A percentile compares a stretch with the other conserved stretches of the same genome.
These are phyloP conservation scores for Fusarium pininemorale DNA, from an alignment of 2,329 filamentous ascomycete species.

Conservation along the genomic window DNA sequence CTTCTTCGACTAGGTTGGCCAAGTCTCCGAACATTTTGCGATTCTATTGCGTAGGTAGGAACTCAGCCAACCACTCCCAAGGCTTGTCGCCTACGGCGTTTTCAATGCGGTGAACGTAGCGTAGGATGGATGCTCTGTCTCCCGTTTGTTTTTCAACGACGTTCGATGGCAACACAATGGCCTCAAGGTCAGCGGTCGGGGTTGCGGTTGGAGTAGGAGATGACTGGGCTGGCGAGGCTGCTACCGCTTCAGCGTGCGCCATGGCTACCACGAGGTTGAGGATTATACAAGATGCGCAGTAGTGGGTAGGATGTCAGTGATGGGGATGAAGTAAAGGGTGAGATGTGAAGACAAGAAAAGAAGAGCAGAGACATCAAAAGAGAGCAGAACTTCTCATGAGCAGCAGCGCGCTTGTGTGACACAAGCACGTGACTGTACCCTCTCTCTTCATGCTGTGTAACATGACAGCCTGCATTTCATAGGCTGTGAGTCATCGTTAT, in stretches of 20 bases:
- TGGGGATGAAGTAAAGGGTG: background rate
- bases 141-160: background rate
- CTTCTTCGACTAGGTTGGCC: background rate
- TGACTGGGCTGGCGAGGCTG: background rate
- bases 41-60: background rate
- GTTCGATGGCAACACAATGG: background rate
- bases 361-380: background rate
- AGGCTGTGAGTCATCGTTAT: background rate
- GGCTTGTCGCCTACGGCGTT: background rate
- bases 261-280: background rate
- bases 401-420: background rate
- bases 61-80: conserved; percentile 6
- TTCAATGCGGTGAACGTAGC: background rate
- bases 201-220: background rate
- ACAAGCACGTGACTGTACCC: background rate
- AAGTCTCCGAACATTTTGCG: background rate
- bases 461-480: background rate
- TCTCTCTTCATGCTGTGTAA: background rate
- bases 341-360: background rate
- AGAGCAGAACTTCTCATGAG: background rate
- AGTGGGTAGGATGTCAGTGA: background rate
- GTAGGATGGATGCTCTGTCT: background rate
- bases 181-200: background rate
- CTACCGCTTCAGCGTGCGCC: background rate
- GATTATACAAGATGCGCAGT: rapidly evolving